Evolutionary conservation across 176 grass and related monocot genomes (phyloP).

Genomic region (Aegilops sharonensis): DNA sequence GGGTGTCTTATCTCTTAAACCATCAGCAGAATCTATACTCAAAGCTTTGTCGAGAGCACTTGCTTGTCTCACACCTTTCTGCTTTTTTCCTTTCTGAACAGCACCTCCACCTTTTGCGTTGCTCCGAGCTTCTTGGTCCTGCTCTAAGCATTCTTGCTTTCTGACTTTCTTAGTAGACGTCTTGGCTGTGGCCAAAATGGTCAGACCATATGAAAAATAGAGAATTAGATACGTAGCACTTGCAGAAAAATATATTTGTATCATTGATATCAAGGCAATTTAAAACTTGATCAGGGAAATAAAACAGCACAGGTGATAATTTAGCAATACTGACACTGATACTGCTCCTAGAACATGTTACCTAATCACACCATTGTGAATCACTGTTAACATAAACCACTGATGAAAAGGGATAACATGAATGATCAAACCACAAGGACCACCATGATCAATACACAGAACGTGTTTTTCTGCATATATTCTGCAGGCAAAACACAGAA

Average conservation of each 20-base stretch:
- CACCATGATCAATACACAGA: neutral
- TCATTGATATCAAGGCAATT: neutral
- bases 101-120: conserved; percentile 26
- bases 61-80: conserved; percentile 2
- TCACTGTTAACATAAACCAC: neutral
- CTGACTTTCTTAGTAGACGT: conserved; percentile 34
- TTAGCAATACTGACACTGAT: conserved; percentile 18
- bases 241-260: neutral
- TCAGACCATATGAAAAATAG: neutral
- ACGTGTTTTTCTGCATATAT: neutral
- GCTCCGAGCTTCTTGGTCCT: conserved; percentile 26
- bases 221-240: conserved; percentile 11
- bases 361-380: neutral
- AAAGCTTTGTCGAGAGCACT: conserved; percentile 13
- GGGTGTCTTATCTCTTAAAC: conserved; percentile 28
- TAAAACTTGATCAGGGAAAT: conserved; percentile 1
- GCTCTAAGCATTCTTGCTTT: conserved; percentile 30
- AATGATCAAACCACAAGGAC: conserved; percentile 29
- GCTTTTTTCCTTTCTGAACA: conserved; percentile 32
- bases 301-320: neutral
- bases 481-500: neutral
- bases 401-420: neutral
- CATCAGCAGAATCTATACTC: conserved; percentile 30
- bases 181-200: conserved; percentile 16
- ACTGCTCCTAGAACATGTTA: conserved; percentile 13